phyloP scores from a whole-genome alignment of 2,329 filamentous ascomycete species.

The Beauveria medogensis region DNA sequence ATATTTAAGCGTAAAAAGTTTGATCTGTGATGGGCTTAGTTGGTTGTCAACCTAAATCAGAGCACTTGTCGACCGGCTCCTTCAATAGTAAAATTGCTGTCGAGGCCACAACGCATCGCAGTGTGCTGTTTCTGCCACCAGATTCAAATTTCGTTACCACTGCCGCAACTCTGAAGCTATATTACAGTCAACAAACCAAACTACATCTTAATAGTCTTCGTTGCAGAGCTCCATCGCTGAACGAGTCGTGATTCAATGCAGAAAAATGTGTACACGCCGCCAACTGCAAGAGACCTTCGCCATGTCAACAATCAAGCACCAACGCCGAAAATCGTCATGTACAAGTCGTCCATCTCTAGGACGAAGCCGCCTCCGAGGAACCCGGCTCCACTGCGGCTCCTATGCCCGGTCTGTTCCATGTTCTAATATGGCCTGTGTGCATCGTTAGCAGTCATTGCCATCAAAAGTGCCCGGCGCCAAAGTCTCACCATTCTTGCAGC shows the following conservation, averaged over 20 bases:
- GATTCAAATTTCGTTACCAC: too few species aligned
- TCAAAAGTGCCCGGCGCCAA: not conserved
- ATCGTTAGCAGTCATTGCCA: conserved; percentile 4
- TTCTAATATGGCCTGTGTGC: conserved; percentile 48
- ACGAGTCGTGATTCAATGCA: not conserved
- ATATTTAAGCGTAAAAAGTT: too few species aligned
- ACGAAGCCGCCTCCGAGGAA: not conserved
- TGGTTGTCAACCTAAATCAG: too few species aligned
- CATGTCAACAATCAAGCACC: not conserved
- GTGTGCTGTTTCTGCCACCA: too few species aligned
- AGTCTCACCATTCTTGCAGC: conserved; percentile 75
- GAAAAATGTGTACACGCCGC: not conserved
- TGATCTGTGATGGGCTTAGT: too few species aligned
- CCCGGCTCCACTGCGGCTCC: conserved; percentile 3
- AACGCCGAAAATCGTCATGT: not conserved
- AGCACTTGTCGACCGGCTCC: too few species aligned
- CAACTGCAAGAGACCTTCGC: not conserved
- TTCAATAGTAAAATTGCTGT: too few species aligned
- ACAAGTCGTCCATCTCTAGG: not conserved
- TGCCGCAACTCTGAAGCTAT: too few species aligned
- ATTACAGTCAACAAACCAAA: too few species aligned
- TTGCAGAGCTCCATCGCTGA: not conserved
- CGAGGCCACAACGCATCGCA: too few species aligned
- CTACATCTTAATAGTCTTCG: not conserved
- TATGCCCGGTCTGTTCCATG: conserved; percentile 15